Evolutionary conservation across 75 land plant species (phyloP).

Genomic region (Pseudotsuga menziesii): DNA sequence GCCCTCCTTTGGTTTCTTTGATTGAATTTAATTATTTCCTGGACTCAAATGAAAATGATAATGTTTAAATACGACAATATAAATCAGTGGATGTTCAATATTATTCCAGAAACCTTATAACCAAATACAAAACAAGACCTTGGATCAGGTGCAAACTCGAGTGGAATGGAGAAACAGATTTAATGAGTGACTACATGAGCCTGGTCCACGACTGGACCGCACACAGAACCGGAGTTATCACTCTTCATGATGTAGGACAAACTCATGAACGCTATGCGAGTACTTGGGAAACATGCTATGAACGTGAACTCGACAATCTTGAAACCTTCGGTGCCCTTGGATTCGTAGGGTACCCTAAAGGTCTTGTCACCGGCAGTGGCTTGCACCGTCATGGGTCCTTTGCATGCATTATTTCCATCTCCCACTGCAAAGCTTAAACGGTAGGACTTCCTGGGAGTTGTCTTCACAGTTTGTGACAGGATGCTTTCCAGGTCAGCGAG

Average conservation of each 20-base stretch:
- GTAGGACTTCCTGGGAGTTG: conserved; percentile 21
- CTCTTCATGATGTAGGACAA: conserved; percentile 10
- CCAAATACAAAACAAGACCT: too few species aligned
- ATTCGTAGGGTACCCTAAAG: conserved; percentile 23
- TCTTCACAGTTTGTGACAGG: conserved; percentile 19
- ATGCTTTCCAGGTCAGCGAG: conserved; percentile 18
- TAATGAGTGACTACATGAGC: too few species aligned
- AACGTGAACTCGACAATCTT: conserved; percentile 20
- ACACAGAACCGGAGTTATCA: conserved; percentile 13
- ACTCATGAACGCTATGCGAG: conserved; percentile 20
- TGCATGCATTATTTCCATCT: conserved; percentile 28
- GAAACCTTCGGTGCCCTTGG: conserved; percentile 28
- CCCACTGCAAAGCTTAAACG: conserved; percentile 26
- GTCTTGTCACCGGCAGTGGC: conserved; percentile 22
- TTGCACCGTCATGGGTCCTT: conserved; percentile 24
- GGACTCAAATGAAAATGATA: too few species aligned
- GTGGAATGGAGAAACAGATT: too few species aligned
- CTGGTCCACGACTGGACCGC: conserved; percentile 29
- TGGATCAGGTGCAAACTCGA: too few species aligned
- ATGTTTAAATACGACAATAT: too few species aligned
- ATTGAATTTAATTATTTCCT: too few species aligned
- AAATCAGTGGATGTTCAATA: too few species aligned
- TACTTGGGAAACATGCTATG: conserved; percentile 2
- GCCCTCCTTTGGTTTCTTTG: too few species aligned
- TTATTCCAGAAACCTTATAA: too few species aligned